Base-by-base conservation (phyloP, 768 basidiomycete species). In the Russula abietina region DNA sequence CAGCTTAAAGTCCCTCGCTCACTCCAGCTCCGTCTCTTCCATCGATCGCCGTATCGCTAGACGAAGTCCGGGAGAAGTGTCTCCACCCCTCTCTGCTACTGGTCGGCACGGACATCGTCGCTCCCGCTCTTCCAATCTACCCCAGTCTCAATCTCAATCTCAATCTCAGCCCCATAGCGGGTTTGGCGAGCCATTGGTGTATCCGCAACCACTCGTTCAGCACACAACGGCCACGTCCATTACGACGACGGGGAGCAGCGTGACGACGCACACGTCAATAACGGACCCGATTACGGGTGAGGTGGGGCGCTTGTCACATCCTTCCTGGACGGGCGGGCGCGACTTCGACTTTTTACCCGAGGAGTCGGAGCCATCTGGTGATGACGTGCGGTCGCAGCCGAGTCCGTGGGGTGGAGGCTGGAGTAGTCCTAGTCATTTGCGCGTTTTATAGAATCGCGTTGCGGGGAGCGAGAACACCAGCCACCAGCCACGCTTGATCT, bases 21-120 rank as follows among this genome's bases (percentile, higher is more conserved):
- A 79, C 59, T 79, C 81, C 1, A 78, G 77, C 24, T 87, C 85
- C 55, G 71, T 87, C 54, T 80, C 82, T 0, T 81, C 80, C 0
- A 80, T 83, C 62, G 80, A 79, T n/a, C 78, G 81, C 30, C 68
- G 72, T 5, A 36, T 59, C 11, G 32, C n/a, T 17, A 65, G 39
- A 51, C 66, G 22, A 45, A 65, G 19, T 58, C 65, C 32, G 61
- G 69, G 59, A 14, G 56, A 55, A 58, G 59, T 66, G 4, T 72
- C 72, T 0, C 73, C 72, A 10, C 71, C 72, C 6, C 65, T 75
- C 9, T 75, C 74, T 22, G 73, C 74, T n/a, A 68, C 70, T 5
- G 67, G 67, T 9, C 62, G 52, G 8, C 24, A 17, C 26, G 24
- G 48, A 54, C 59, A 50, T 46, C 45, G 16, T n/a, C 22, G 45